Base-by-base conservation (phyloP, 2,329 filamentous ascomycete species). In the Coccinonectria pachysandricola region DNA sequence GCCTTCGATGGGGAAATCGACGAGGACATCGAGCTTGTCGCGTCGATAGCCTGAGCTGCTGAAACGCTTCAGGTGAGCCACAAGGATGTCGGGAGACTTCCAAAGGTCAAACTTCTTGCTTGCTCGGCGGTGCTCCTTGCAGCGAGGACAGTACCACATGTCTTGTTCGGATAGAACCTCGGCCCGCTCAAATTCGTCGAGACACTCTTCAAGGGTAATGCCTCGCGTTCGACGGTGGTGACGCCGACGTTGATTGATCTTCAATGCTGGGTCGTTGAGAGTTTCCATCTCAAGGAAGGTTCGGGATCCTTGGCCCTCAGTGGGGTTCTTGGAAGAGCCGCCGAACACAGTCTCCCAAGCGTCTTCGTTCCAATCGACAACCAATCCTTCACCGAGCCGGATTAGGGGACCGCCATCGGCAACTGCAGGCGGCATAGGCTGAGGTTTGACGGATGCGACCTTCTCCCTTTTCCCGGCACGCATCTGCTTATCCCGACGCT, bases 31-130 rank as follows among this genome's bases (percentile, higher is more conserved):
- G 23, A 98, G 68, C 64, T 98, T 98, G 54, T 95, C 86, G 30
- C 87, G 68, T 41, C 87, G 79, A 35, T 68, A 79, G 10, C 83
- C 76, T 40, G 77, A 80, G 13, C 81, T 86, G 50, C 85, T 93
- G 53, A 98, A 98, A 6, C 91, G 76, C 64, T 98, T 98, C 25
- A 98, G 67, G 50, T 98, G 91, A 35, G 95, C 80, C 21, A 96
- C 80, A 10, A 98, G 69, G 35, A 96, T 92, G 52, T 98, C 91
- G 1, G 91, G 91, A 3, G 83, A 79, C 49, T 88, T 95, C 91
- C 91, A 98, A 11, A 98, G 71, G 49, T 96, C 87, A 27, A 98
- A 85, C 47, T 91, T 95, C 64, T 98, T 98, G 58, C 79, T 87
- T 12, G 91, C 91, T 34, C 85, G 78, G 10, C 85, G 76, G 46